Percentiles rank a stretch among this genome's conserved stretches.
These are phyloP conservation scores for Cryptosporidium canis DNA, from an alignment of 169 alveolate species.

Conservation along the genomic window DNA sequence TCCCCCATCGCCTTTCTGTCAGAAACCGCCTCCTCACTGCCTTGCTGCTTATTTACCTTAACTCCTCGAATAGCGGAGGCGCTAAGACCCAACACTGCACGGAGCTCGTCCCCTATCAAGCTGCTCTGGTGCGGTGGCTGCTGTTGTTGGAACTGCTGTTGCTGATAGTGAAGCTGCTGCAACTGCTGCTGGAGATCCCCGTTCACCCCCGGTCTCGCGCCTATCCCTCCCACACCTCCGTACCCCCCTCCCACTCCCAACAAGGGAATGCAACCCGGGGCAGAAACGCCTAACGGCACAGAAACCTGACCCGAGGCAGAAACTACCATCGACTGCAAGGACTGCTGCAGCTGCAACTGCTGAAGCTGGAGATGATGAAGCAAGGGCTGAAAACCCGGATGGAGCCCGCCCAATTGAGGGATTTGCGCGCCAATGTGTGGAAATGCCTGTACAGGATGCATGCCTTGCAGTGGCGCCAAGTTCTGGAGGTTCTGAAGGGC, in stretches of 20 bases:
- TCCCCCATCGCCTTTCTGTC: neutral
- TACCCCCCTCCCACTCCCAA: neutral
- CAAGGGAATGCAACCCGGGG: neutral
- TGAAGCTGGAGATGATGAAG: conserved; percentile 4
- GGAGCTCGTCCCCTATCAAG: conserved; percentile 47
- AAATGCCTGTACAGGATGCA: neutral
- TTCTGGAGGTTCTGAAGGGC: neutral
- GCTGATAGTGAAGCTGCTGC: neutral
- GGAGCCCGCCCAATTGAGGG: neutral
- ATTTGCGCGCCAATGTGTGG: neutral
- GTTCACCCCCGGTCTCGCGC: neutral
- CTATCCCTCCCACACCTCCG: neutral
- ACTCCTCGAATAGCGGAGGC: conserved; percentile 70
- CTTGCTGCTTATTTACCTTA: conserved; percentile 8
- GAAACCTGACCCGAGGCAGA: neutral
- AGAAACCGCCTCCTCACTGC: neutral
- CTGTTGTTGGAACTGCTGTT: neutral
- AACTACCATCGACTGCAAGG: neutral
- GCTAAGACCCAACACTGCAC: conserved; percentile 61
- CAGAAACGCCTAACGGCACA: neutral
- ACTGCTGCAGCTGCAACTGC: neutral
- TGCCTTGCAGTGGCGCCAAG: neutral
- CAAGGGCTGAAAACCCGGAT: conserved; percentile 19
- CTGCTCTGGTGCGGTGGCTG: neutral
- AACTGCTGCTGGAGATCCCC: neutral